Evolutionary conservation across 176 grass and related monocot genomes (phyloP).

Genomic region (Cenchrus purpureus): DNA sequence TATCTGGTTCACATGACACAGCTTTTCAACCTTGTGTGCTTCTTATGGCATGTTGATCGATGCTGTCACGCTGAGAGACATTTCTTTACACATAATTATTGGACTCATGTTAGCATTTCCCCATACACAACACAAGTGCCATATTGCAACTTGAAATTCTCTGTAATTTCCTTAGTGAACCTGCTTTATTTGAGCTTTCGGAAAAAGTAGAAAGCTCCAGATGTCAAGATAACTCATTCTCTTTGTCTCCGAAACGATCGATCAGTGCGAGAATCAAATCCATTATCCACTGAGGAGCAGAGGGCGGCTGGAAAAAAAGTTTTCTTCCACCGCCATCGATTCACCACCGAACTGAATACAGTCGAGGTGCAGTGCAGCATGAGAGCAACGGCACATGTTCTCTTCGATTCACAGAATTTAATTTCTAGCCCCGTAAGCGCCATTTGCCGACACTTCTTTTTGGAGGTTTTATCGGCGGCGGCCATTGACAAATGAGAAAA

Average conservation of each 20-base stretch:
- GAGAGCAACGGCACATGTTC: constrained; percentile 35
- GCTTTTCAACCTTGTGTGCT: neutral
- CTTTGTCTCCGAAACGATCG: constrained; percentile 37
- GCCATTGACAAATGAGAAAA: constrained; percentile 17
- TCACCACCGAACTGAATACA: constrained; percentile 27
- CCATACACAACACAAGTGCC: neutral
- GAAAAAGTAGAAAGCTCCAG: constrained; percentile 13
- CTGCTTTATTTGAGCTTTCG: constrained; percentile 2
- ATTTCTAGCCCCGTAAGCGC: neutral
- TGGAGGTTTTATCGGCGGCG: constrained; percentile 3
- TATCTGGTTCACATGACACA: neutral
- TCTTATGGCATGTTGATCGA: neutral
- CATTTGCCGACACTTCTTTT: constrained; percentile 44
- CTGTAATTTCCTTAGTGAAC: neutral
- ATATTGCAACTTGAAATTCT: neutral
- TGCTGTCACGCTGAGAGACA: too few species aligned
- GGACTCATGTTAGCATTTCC: neutral
- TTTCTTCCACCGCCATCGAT: constrained; percentile 44
- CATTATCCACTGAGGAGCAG: constrained; percentile 32
- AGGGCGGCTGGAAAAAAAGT: constrained; percentile 30
- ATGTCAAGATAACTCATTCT: constrained; percentile 23
- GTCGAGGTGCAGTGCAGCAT: constrained; percentile 51
- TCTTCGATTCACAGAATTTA: constrained; percentile 9
- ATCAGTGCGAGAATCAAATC: constrained; percentile 49
- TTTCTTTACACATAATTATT: neutral